phyloP scores from a whole-genome alignment of 192 early-diverging fungal genomes.

The Martensiomyces pterosporus region DNA sequence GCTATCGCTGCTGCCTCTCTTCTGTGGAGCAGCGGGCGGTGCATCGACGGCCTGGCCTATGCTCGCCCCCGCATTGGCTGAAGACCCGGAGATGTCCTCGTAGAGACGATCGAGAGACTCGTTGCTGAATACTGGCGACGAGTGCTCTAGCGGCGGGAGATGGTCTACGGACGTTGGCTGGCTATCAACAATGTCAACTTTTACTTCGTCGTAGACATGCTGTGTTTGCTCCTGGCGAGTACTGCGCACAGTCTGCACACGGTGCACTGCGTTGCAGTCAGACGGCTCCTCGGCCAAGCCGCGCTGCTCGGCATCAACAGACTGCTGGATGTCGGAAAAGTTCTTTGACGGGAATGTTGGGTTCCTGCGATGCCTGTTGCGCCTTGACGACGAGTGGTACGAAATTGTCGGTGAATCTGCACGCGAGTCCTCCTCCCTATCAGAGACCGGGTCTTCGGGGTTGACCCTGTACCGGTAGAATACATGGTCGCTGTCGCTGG shows the following conservation, averaged over 20 bases:
- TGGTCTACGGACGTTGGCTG: too few relatives aligned
- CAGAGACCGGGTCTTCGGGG: conserved; percentile 41
- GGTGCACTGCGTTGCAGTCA: too few relatives aligned
- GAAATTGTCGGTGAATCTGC: conserved; percentile 39
- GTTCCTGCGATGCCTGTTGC: conserved; percentile 22
- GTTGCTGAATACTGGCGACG: conserved; percentile 6
- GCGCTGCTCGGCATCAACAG: neutral
- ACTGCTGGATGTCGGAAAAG: conserved; percentile 5
- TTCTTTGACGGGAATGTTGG: conserved; percentile 22
- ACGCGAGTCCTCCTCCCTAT: conserved; percentile 21
- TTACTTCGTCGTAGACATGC: too few relatives aligned
- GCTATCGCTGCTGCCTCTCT: conserved; percentile 18
- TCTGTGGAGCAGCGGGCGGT: conserved; percentile 2
- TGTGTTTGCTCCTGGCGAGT: too few relatives aligned
- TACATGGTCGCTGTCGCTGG: conserved; percentile 16
- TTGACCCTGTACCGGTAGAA: conserved; percentile 43
- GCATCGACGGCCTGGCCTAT: neutral
- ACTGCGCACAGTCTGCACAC: too few relatives aligned
- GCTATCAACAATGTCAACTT: too few relatives aligned
- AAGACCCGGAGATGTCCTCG: conserved; percentile 2
- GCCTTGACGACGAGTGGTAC: conserved; percentile 11
- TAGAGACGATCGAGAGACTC: conserved; percentile 12
- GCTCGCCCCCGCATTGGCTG: too few relatives aligned
- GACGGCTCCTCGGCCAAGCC: too few relatives aligned
- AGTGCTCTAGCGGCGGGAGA: neutral